Conservation (phyloP, 345 rosid species). For the Iberis pinnata region DNA sequence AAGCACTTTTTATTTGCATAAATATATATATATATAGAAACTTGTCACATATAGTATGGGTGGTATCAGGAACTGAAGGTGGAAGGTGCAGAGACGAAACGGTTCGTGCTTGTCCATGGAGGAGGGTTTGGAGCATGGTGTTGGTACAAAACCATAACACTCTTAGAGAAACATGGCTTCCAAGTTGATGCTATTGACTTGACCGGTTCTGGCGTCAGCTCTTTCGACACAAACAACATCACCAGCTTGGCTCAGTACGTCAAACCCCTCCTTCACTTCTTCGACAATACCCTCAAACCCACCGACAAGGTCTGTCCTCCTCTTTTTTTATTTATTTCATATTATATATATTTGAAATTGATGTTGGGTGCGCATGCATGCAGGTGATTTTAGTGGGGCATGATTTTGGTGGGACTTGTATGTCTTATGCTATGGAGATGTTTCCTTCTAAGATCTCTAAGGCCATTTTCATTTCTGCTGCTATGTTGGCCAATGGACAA, state of each 20-base stretch:
- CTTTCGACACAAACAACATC: constrained; percentile 50
- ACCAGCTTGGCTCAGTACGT: constrained; percentile 76
- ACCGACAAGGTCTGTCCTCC: constrained; percentile 58
- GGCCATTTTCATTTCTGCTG: constrained; percentile 79
- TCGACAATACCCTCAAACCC: constrained; percentile 60
- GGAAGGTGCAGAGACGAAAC: constrained; percentile 44
- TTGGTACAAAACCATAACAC: constrained; percentile 74
- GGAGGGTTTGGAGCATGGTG: constrained; percentile 93
- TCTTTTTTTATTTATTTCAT: background rate
- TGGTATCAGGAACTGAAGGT: constrained; percentile 31
- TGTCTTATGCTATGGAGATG: constrained; percentile 84
- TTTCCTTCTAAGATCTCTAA: constrained; percentile 66
- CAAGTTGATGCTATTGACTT: constrained; percentile 58
- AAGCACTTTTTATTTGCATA: constrained; percentile 12
- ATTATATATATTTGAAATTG: background rate
- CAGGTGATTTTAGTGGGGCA: constrained; percentile 94
- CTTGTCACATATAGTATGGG: background rate
- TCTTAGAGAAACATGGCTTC: constrained; percentile 48
- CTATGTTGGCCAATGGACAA: constrained; percentile 75
- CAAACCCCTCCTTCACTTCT: constrained; percentile 72
- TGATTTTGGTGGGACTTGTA: constrained; percentile 92
- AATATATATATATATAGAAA: too few relatives aligned
- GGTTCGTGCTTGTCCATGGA: constrained; percentile 68
- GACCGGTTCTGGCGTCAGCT: constrained; percentile 52
- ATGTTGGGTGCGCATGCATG: constrained; percentile 18